Evolutionary conservation across 2,329 filamentous ascomycete species (phyloP).

Genomic region (Penicillium hordei): DNA sequence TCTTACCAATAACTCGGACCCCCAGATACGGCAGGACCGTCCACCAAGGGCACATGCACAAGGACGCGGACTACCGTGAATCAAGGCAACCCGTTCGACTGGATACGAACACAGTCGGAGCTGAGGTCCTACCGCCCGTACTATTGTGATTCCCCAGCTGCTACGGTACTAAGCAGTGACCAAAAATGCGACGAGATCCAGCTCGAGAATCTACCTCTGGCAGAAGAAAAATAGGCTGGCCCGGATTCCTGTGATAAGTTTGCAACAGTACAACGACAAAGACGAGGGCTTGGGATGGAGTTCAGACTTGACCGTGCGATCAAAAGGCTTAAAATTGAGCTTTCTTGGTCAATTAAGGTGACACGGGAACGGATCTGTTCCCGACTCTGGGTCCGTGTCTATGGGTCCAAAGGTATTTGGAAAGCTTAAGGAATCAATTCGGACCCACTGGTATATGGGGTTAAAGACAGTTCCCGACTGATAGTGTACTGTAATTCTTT

Average conservation of each 20-base stretch:
- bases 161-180: conserved; percentile 43
- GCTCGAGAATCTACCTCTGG: conserved; percentile 32
- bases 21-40: background rate
- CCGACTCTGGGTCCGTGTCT: background rate
- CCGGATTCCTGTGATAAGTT: background rate
- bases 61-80: conserved; percentile 61
- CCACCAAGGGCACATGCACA: conserved; percentile 57
- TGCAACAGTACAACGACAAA: background rate
- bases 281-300: background rate
- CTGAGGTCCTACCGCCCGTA: conserved; percentile 57
- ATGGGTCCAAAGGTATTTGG: conserved; percentile 14
- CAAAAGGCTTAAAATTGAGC: conserved; percentile 35
- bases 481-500: background rate
- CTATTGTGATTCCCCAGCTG: conserved; percentile 62
- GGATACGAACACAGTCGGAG: conserved; percentile 52
- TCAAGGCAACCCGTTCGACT: conserved; percentile 62
- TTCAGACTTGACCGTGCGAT: conserved; percentile 10
- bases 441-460: background rate
- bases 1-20: background rate
- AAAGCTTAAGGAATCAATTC: background rate
- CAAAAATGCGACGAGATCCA: conserved; percentile 43
- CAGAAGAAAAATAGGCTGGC: background rate
- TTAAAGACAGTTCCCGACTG: background rate
- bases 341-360: conserved; percentile 27
- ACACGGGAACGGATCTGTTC: background rate